Percentiles rank a stretch among this genome's conserved stretches.
Evolutionary conservation across 2,329 filamentous ascomycete genomes (phyloP).

Genomic region (Arthrobotrys conoides): DNA sequence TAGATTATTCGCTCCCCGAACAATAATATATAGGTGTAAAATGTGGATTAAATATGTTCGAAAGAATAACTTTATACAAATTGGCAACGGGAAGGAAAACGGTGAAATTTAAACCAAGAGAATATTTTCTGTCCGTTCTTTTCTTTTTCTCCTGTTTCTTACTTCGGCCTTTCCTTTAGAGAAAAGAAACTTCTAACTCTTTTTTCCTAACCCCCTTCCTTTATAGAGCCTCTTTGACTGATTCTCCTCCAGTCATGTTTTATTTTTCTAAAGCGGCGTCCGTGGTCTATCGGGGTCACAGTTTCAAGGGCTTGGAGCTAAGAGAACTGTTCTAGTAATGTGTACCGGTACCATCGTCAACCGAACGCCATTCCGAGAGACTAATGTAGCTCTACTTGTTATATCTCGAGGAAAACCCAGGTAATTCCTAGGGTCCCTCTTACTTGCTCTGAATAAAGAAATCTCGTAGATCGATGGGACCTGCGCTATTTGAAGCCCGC

Average conservation of each 20-base stretch:
- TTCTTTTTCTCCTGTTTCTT: background rate
- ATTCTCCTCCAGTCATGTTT: conserved; percentile 13
- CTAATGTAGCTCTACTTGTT: conserved; percentile 40
- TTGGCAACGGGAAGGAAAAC: conserved; percentile 13
- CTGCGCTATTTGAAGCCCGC: conserved; percentile 43
- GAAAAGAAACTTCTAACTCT: conserved; percentile 12
- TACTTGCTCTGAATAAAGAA: background rate
- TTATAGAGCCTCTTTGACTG: background rate
- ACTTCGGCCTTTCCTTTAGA: background rate
- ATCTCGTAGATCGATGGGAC: conserved; percentile 16
- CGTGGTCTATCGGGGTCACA: conserved; percentile 39
- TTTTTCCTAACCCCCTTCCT: conserved; percentile 4
- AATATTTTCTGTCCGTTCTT: background rate
- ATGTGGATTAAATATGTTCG: conserved; percentile 24
- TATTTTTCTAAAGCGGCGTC: conserved; percentile 47
- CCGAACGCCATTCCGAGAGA: conserved; percentile 53
- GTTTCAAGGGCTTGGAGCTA: conserved; percentile 56
- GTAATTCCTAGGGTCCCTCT: background rate
- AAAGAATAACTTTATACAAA: conserved; percentile 3
- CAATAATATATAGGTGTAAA: conserved; percentile 12
- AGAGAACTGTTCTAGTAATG: conserved; percentile 21
- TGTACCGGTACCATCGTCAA: conserved; percentile 44
- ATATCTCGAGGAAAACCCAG: conserved; percentile 27
- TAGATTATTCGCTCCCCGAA: conserved; percentile 13
- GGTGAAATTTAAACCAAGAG: conserved; percentile 22